Conservation (phyloP, 371 early-diverging fungal species). For the Syncephalis plumigaleata region DNA sequence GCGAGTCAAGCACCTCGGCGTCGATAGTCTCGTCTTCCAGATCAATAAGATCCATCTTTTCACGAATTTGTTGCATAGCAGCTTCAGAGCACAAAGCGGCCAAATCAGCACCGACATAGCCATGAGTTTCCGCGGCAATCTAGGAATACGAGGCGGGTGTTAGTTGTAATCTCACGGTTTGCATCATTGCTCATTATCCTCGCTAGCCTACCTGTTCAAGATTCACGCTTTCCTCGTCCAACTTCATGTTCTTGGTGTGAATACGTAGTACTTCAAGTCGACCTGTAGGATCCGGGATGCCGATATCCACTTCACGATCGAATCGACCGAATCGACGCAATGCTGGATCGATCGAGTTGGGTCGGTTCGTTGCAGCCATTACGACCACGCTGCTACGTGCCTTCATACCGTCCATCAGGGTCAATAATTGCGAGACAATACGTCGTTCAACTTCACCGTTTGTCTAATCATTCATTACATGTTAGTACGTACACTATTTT, state of each 20-base stretch:
- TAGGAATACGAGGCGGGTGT: constrained; percentile 2
- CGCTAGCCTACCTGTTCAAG: constrained; percentile 44
- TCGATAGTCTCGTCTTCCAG: constrained; percentile 98
- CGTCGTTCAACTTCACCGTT: constrained; percentile 99
- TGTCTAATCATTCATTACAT: constrained; percentile 27
- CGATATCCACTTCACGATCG: constrained; percentile 99
- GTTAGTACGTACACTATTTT: background rate
- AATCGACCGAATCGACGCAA: constrained; percentile 99
- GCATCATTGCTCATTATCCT: background rate
- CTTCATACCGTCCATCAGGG: constrained; percentile 99
- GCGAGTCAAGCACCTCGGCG: constrained; percentile 88
- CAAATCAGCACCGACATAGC: constrained; percentile 98
- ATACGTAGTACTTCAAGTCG: constrained; percentile 98
- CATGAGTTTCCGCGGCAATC: constrained; percentile 97
- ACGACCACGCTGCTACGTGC: constrained; percentile 94
- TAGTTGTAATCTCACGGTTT: background rate
- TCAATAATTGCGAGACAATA: constrained; percentile 97
- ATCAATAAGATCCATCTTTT: constrained; percentile 97
- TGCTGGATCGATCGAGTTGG: constrained; percentile 98
- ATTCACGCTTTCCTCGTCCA: constrained; percentile 90
- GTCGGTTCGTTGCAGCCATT: constrained; percentile 97
- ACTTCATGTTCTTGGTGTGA: constrained; percentile 99
- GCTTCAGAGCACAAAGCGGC: constrained; percentile 99
- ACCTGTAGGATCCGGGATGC: constrained; percentile 98
- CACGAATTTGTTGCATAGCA: constrained; percentile 99